phyloP scores from a whole-genome alignment of 768 basidiomycete genomes.

The Kwoniella pini region DNA sequence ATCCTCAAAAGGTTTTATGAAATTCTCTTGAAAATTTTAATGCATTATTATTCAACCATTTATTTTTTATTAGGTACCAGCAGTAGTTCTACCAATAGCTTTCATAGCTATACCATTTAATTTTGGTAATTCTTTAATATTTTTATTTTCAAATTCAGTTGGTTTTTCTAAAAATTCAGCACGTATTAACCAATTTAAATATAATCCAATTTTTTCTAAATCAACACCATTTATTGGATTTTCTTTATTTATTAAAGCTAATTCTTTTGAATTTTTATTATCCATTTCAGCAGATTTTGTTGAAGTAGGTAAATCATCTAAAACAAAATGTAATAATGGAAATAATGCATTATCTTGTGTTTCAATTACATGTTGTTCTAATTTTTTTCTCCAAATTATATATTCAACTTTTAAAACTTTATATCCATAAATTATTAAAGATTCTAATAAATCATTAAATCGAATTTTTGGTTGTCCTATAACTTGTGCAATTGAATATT shows the following conservation, averaged over 20 bases:
- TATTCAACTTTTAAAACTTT: constrained; percentile 77
- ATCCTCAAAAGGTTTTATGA: no score
- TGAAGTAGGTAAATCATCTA: constrained; percentile 94
- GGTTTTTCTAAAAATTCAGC: constrained; percentile 77
- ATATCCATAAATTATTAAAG: constrained; percentile 78
- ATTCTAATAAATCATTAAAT: constrained; percentile 79
- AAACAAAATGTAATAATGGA: constrained; percentile 92
- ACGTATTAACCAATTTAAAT: constrained; percentile 86
- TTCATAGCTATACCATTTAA: constrained; percentile 45
- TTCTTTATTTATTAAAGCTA: constrained; percentile 60
- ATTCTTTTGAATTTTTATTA: constrained; percentile 73
- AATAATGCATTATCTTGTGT: constrained; percentile 95
- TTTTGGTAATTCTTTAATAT: constrained; percentile 46
- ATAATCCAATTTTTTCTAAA: constrained; percentile 74
- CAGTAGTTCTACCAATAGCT: constrained; percentile 54
- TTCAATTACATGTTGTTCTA: constrained; percentile 94
- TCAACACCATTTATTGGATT: constrained; percentile 65
- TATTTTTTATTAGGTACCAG: constrained; percentile 17
- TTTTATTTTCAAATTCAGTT: constrained; percentile 39
- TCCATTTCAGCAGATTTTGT: constrained; percentile 91
- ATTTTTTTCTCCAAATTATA: constrained; percentile 81
- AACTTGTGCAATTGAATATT: constrained; percentile 62
- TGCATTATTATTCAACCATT: not conserved
- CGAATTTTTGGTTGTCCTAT: constrained; percentile 82
- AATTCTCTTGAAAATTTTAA: no score